Conservation (phyloP, 2,329 filamentous ascomycete genomes). For the Albophoma yamanashiensis region DNA sequence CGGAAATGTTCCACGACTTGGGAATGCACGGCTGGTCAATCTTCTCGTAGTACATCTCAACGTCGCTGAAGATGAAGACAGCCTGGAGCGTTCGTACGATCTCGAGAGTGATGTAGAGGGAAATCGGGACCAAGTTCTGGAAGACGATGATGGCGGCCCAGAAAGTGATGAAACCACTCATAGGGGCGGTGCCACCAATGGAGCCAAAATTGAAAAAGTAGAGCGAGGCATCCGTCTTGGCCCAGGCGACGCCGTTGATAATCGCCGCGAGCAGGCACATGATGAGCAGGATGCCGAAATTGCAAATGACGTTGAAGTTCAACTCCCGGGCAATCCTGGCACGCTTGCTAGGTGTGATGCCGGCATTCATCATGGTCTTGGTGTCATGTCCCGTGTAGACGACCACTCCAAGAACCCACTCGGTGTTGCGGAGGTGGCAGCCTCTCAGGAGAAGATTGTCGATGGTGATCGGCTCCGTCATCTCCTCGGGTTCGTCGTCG, state of each 20-base stretch:
- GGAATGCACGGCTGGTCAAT: conserved; percentile 93
- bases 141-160: conserved; percentile 92
- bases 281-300: conserved; percentile 78
- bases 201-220: conserved; percentile 79
- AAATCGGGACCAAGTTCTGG: conserved; percentile 98
- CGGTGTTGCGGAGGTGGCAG: conserved; percentile 87
- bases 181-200: conserved; percentile 60
- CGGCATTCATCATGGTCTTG: conserved; percentile 98
- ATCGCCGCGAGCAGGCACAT: conserved; percentile 86
- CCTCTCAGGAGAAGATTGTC: conserved; percentile 92
- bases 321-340: conserved; percentile 84
- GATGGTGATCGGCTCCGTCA: conserved; percentile 88
- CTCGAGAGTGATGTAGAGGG: conserved; percentile 93
- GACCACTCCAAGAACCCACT: conserved; percentile 89
- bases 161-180: conserved; percentile 93
- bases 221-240: conserved; percentile 60
- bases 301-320: conserved; percentile 96
- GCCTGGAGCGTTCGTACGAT: conserved; percentile 90
- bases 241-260: conserved; percentile 76
- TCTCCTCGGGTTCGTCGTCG: conserved; percentile 54
- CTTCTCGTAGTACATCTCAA: conserved; percentile 92
- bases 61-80: conserved; percentile 94
- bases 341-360: conserved; percentile 88
- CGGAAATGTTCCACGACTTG: conserved; percentile 98
- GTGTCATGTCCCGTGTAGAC: conserved; percentile 93